A percentile compares a stretch with the other conserved stretches of the same genome.
Conservation (phyloP, 495 filamentous ascomycete species). For the Articulospora tetracladia region DNA sequence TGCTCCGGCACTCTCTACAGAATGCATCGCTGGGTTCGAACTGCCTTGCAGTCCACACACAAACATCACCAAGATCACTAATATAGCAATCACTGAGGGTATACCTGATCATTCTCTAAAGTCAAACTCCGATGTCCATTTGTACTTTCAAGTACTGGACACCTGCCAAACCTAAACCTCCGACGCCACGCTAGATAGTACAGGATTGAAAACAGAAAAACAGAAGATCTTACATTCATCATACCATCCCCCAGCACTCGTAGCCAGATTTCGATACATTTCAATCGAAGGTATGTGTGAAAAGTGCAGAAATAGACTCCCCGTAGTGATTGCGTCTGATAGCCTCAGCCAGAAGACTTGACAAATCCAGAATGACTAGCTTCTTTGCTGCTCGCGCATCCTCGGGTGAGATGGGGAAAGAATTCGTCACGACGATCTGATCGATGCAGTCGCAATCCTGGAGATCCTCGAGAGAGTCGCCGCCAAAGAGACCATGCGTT, state of each 20-base stretch:
- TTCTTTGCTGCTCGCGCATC: slow-evolving; percentile 71
- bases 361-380: slow-evolving; percentile 83
- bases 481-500: slow-evolving; percentile 91
- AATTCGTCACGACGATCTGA: slow-evolving; percentile 91
- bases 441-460: slow-evolving; percentile 90
- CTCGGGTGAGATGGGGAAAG: slow-evolving; percentile 80
- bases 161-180: not conserved
- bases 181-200: slow-evolving; percentile 26
- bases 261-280: slow-evolving; percentile 5
- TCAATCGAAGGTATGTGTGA: slow-evolving; percentile 65
- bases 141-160: not conserved
- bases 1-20: slow-evolving; percentile 62
- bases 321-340: slow-evolving; percentile 94
- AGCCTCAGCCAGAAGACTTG: slow-evolving; percentile 81
- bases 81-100: not conserved
- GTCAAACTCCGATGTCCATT: not conserved
- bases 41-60: not conserved
- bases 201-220: slow-evolving; percentile 11
- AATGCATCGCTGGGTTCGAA: slow-evolving; percentile 57
- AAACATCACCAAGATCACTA: not conserved
- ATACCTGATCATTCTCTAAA: not conserved
- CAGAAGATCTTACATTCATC: slow-evolving; percentile 13
- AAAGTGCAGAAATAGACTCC: slow-evolving; percentile 81
- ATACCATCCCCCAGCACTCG: slow-evolving; percentile 4
- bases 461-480: slow-evolving; percentile 85